Percentiles rank a stretch among this genome's conserved stretches.
These are phyloP conservation scores for Sporodiniella umbellata DNA, from an alignment of 371 early-diverging fungal genomes.

Conservation along the genomic window DNA sequence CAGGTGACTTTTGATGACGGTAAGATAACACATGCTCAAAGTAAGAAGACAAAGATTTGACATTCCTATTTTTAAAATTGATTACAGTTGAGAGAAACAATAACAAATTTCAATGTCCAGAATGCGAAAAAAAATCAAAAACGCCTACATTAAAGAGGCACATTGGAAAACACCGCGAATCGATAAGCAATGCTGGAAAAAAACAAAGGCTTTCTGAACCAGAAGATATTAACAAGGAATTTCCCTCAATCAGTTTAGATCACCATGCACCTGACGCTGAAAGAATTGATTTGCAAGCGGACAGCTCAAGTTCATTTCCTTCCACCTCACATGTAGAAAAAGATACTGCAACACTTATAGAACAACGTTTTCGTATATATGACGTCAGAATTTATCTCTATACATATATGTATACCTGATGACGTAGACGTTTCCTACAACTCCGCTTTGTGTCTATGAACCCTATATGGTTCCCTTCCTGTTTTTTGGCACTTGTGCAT, in stretches of 20 bases:
- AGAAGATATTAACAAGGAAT: conserved; percentile 7
- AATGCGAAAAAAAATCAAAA: conserved; percentile 7
- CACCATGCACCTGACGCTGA: conserved; percentile 8
- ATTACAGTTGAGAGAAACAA: neutral
- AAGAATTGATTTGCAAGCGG: conserved; percentile 10
- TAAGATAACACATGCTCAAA: conserved; percentile 11
- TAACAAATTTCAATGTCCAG: conserved; percentile 8
- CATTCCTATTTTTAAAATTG: neutral
- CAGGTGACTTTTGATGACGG: conserved; percentile 6
- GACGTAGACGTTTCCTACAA: too few species aligned
- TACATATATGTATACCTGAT: too few species aligned
- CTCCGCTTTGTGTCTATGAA: too few species aligned
- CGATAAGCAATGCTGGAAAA: conserved; percentile 8
- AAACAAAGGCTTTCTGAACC: conserved; percentile 9
- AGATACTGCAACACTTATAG: conserved; percentile 12
- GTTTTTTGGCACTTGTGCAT: too few species aligned
- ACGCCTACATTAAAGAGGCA: conserved; percentile 8
- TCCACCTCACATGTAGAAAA: conserved; percentile 12
- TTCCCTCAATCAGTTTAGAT: conserved; percentile 11
- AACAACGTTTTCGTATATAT: too few species aligned
- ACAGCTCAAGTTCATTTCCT: conserved; percentile 13
- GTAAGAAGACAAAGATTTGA: conserved; percentile 6
- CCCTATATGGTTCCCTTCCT: too few species aligned
- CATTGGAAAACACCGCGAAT: conserved; percentile 7
- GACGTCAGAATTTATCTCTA: too few species aligned